Evolutionary conservation across 78 protist genomes (phyloP).

Genomic region (Dictyostelium intermedium): DNA sequence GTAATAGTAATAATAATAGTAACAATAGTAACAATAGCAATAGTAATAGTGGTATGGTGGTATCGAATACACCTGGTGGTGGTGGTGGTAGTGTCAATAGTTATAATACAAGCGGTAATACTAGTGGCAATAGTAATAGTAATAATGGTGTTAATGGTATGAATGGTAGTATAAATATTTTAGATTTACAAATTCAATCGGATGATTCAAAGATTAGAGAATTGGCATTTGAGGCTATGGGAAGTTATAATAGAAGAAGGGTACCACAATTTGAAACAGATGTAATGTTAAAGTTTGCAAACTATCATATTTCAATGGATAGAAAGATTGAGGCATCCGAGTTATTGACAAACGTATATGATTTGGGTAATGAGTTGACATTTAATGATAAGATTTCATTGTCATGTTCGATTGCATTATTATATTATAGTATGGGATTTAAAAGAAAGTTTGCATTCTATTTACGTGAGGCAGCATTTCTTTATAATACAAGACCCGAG

Average conservation of each 20-base stretch:
- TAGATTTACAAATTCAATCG: slow-evolving; percentile 16
- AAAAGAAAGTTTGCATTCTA: slow-evolving; percentile 80
- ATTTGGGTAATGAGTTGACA: slow-evolving; percentile 1
- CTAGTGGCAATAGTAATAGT: background rate
- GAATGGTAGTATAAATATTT: background rate
- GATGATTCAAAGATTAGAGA: slow-evolving; percentile 38
- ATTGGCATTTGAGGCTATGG: slow-evolving; percentile 53
- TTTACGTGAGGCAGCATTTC: slow-evolving; percentile 71
- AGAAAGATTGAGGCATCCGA: slow-evolving; percentile 75
- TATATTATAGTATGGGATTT: slow-evolving; percentile 62
- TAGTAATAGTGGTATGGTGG: background rate
- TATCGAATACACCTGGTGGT: too few relatives aligned
- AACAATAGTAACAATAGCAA: too few relatives aligned
- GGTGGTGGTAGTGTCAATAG: too few relatives aligned
- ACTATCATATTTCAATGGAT: slow-evolving; percentile 65
- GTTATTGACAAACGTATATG: background rate
- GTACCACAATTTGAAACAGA: slow-evolving; percentile 61
- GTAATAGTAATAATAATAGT: background rate
- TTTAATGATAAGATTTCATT: slow-evolving; percentile 9
- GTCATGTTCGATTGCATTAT: slow-evolving; percentile 57
- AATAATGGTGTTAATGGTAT: background rate
- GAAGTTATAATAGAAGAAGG: slow-evolving; percentile 44
- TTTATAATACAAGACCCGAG: slow-evolving; percentile 25
- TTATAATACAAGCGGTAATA: too few relatives aligned
- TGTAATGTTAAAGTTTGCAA: slow-evolving; percentile 50